These are phyloP conservation scores for Xerocomellus chrysenteron DNA, from an alignment of 768 basidiomycete species.

Conservation along the genomic window DNA sequence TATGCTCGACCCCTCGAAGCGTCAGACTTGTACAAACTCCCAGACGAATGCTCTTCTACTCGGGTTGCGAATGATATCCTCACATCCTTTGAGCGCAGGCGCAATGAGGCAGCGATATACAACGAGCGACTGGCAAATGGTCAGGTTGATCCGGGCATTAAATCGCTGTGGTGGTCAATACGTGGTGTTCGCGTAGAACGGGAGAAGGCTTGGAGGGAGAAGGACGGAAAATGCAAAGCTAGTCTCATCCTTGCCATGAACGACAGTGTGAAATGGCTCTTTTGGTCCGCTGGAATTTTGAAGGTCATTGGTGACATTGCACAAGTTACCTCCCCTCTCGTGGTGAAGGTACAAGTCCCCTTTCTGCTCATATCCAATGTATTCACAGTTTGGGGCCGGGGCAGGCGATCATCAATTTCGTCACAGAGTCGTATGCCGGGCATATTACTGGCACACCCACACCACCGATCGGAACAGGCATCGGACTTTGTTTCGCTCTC, in stretches of 20 bases:
- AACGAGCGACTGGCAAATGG: slow-evolving; percentile 69
- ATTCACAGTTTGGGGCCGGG: background rate
- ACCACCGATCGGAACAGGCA: slow-evolving; percentile 53
- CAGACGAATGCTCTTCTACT: slow-evolving; percentile 56
- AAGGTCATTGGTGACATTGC: slow-evolving; percentile 67
- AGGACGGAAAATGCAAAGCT: slow-evolving; percentile 58
- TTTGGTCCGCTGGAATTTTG: slow-evolving; percentile 67
- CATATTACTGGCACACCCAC: slow-evolving; percentile 37
- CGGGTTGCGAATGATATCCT: slow-evolving; percentile 62
- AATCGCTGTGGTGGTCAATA: slow-evolving; percentile 59
- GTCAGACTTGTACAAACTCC: slow-evolving; percentile 78
- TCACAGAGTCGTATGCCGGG: slow-evolving; percentile 55
- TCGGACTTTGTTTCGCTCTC: slow-evolving; percentile 75
- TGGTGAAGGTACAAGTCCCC: slow-evolving; percentile 65
- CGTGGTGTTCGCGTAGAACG: slow-evolving; percentile 46
- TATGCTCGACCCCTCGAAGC: slow-evolving; percentile 80
- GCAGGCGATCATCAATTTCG: slow-evolving; percentile 71
- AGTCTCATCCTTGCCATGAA: slow-evolving; percentile 72
- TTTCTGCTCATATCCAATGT: background rate
- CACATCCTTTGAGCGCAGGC: slow-evolving; percentile 60
- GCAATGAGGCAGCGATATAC: slow-evolving; percentile 59
- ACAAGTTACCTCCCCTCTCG: slow-evolving; percentile 70
- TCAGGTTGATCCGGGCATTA: slow-evolving; percentile 55
- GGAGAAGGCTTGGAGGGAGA: slow-evolving; percentile 64
- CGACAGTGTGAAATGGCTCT: slow-evolving; percentile 74